Base-by-base conservation (phyloP, 306 rosid genomes). In the Trichosanthes truncata region DNA sequence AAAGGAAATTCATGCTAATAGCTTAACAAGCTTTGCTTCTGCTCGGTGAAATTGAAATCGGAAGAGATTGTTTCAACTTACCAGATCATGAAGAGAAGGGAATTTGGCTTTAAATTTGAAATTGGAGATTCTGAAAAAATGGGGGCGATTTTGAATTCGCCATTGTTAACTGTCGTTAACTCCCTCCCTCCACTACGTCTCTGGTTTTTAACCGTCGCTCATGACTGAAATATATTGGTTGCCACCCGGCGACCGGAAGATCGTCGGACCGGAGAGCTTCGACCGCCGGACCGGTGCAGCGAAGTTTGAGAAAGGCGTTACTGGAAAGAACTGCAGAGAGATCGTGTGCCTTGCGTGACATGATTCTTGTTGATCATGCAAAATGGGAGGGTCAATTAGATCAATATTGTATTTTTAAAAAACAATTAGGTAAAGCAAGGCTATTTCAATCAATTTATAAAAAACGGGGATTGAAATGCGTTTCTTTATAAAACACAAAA, bases 101-200 rank as follows among this genome's bases (percentile, higher is more conserved):
- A 1, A 26, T 48, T 46, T 73, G 41, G 29, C 4, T 40, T 68
- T 38, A 40, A 40, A 68, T 68, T 68, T 21, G 2, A 46, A n/a
- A 20, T 11, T 10, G 51, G 17, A 68, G 51, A 68, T 31, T 49
- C 57, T 62, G 41, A 46, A 43, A 61, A 75, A 75, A 49, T 31
- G 56, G 77, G 76, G 76, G 80, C 5, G 76, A 65, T 76, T 75
- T 51, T 17, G 25, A 56, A 63, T 25, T 29, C 69, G 53, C 65
- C 79, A 33, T 35, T 53, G 40, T 67, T 46, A 84, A 84, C 86
- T 57, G 84, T 48, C 52, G 45, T 20, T 49, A 84, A 84, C 86
- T 83, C 15, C 86, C 59, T 33, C 48, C 23, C 62, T 61, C 79
- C 73, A 83, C 69, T 73, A 36, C 52, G 17, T 13, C n/a, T 59